These are phyloP conservation scores for Linnemannia hyalina DNA, from an alignment of 192 early-diverging fungal genomes.

Conservation along the genomic window DNA sequence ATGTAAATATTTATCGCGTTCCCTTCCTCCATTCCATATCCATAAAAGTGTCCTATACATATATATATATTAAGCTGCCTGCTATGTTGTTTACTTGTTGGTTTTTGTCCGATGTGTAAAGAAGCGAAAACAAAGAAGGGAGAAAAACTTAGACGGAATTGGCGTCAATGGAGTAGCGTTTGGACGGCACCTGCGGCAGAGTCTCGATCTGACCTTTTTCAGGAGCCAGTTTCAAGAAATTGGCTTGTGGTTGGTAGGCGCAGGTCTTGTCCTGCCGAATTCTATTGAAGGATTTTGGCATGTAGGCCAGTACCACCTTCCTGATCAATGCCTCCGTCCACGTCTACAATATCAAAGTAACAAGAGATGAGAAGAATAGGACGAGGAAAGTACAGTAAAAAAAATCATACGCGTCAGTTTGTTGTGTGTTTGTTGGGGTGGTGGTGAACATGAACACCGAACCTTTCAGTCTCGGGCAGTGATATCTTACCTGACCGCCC, in stretches of 20 bases:
- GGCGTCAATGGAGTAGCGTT: conserved; percentile 18
- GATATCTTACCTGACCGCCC: conserved; percentile 21
- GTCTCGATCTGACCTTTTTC: conserved; percentile 17
- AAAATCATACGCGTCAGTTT: neutral
- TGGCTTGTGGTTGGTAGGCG: conserved; percentile 32
- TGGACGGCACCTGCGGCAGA: conserved; percentile 31
- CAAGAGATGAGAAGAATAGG: too few relatives aligned
- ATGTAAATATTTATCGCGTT: too few relatives aligned
- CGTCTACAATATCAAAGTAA: neutral
- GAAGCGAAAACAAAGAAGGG: neutral
- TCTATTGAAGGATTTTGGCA: conserved; percentile 27
- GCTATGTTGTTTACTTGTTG: too few relatives aligned
- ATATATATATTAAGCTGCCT: too few relatives aligned
- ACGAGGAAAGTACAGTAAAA: neutral
- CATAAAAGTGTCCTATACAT: too few relatives aligned
- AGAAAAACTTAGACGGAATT: neutral
- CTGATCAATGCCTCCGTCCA: conserved; percentile 34
- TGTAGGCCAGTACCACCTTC: conserved; percentile 26
- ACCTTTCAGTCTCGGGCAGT: too few relatives aligned
- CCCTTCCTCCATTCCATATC: too few relatives aligned
- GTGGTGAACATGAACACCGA: neutral
- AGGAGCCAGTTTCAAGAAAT: conserved; percentile 30
- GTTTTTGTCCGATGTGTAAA: too few relatives aligned
- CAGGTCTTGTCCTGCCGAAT: conserved; percentile 31
- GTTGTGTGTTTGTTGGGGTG: neutral